Percentiles rank a stretch among this genome's conserved stretches.
phyloP scores from a whole-genome alignment of 306 rosid genomes.

The Ormosia semicastrata region DNA sequence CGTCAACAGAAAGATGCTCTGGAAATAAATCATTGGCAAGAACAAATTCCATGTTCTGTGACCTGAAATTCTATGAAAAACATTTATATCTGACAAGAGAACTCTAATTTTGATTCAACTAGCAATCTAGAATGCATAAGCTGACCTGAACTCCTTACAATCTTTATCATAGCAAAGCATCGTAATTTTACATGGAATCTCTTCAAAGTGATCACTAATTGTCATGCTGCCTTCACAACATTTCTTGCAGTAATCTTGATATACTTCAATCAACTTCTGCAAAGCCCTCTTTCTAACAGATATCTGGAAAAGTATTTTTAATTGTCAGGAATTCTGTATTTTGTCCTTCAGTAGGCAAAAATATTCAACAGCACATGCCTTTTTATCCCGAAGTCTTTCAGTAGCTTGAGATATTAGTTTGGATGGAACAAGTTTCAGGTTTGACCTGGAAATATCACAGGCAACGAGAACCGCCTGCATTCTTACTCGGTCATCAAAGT shows the following conservation, averaged over 20 bases:
- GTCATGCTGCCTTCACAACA: conserved; percentile 65
- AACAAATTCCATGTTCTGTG: conserved; percentile 78
- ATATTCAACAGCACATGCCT: conserved; percentile 50
- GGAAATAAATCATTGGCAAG: conserved; percentile 79
- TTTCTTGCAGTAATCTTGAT: conserved; percentile 71
- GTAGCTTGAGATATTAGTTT: conserved; percentile 61
- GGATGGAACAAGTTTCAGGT: conserved; percentile 53
- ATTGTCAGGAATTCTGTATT: conserved; percentile 15
- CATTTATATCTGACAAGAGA: conserved; percentile 9
- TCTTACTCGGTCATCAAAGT: conserved; percentile 89
- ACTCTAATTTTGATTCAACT: conserved; percentile 26
- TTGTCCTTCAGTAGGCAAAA: conserved; percentile 8
- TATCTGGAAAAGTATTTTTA: conserved; percentile 48
- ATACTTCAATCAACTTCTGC: conserved; percentile 71
- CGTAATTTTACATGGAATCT: conserved; percentile 82
- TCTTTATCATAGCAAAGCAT: conserved; percentile 92
- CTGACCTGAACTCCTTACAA: conserved; percentile 88
- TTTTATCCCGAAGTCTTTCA: conserved; percentile 87
- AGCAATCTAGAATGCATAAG: conserved; percentile 23
- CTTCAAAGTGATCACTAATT: conserved; percentile 62
- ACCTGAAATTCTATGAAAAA: conserved; percentile 42
- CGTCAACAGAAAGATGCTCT: conserved; percentile 52
- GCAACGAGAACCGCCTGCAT: conserved; percentile 73
- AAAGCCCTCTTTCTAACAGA: conserved; percentile 76
- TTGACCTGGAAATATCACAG: conserved; percentile 81